A percentile compares a stretch with the other conserved stretches of the same genome.
phyloP scores from a whole-genome alignment of 1,284 basidiomycete species.

The Megacollybia platyphylla region DNA sequence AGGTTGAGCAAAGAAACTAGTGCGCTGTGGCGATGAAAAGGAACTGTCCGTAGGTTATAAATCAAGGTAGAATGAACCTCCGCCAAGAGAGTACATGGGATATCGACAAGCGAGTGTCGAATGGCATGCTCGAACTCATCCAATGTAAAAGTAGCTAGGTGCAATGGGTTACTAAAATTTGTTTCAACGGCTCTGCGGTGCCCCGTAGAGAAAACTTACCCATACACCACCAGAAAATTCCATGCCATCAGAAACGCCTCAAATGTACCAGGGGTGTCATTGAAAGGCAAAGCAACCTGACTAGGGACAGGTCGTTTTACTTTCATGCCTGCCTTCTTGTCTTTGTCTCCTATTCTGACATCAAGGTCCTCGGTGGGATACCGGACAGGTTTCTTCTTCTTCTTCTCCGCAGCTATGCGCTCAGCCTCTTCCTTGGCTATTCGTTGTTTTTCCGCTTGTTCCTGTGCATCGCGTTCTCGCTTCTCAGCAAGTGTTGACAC shows the following conservation, averaged over 20 bases:
- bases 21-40: constrained; percentile 58
- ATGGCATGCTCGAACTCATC: constrained; percentile 90
- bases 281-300: constrained; percentile 59
- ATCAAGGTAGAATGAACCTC: constrained; percentile 87
- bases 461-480: constrained; percentile 53
- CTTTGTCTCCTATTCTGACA: constrained; percentile 62
- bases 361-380: constrained; percentile 80
- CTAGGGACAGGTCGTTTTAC: constrained; percentile 60
- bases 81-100: constrained; percentile 65
- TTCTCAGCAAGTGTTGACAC: constrained; percentile 38
- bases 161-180: constrained; percentile 62
- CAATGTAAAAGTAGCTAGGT: constrained; percentile 82
- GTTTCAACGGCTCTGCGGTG: constrained; percentile 1
- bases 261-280: constrained; percentile 56
- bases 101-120: constrained; percentile 61
- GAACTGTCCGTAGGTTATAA: constrained; percentile 75
- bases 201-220: constrained; percentile 35
- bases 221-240: constrained; percentile 89
- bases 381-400: constrained; percentile 83
- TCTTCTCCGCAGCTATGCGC: constrained; percentile 59
- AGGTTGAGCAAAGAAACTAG: constrained; percentile 47
- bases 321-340: constrained; percentile 65
- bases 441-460: constrained; percentile 53
- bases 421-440: constrained; percentile 61
- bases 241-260: constrained; percentile 82